Evolutionary conservation across 352 stramenopile species (phyloP), one percentile per base, ranked within the genome.

Genomic region (Phytophthora pinifolia): DNA sequence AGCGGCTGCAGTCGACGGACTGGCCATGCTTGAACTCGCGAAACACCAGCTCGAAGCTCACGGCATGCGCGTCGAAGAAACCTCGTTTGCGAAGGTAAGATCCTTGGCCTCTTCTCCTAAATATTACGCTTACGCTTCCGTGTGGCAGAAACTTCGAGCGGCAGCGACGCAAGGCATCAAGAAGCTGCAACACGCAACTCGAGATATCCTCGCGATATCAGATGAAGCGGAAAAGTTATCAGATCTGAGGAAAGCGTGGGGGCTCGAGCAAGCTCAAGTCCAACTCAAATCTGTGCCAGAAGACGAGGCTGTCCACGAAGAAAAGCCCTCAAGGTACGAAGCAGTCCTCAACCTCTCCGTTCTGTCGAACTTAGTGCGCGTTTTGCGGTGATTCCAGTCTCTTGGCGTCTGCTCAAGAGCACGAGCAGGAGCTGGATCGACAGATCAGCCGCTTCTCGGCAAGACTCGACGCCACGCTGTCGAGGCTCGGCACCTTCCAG

Each of bases 181-280:
- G 31, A 82, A 68, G 42, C 25, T 89, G 1, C 61, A 84, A 13
- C 53, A 72, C 9, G 63, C 59, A 17, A 69, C 72, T 9, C 47
- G 37, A 10, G 64, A 67, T 6, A 55, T 80, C 0, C 67, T 86
- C 18, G 29, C 61, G 1, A 68, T 72, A 30, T 44, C 65, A 0
- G 68, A 87, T 47, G 63, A 79, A 27, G 43, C 60, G 4, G 55
- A 74, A 12, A 68, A 85, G 39, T 64, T 89, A 14, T 67, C 59
- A 1, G 67, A 72, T 36, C 59, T 89, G 33, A 75, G 76, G 32
- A 75, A 65, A 39, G 76, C 78, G 9, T 89, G 79, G 79, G 76
- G 76, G 2, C 44, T 86, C 14, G 58, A 70, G 2, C 20, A 47
- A 18, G 37, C 32, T 25, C 14, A 48, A 9, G 33, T 44, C n/a